Conservation (phyloP, 495 filamentous ascomycete genomes). For the Tuber aestivum region DNA sequence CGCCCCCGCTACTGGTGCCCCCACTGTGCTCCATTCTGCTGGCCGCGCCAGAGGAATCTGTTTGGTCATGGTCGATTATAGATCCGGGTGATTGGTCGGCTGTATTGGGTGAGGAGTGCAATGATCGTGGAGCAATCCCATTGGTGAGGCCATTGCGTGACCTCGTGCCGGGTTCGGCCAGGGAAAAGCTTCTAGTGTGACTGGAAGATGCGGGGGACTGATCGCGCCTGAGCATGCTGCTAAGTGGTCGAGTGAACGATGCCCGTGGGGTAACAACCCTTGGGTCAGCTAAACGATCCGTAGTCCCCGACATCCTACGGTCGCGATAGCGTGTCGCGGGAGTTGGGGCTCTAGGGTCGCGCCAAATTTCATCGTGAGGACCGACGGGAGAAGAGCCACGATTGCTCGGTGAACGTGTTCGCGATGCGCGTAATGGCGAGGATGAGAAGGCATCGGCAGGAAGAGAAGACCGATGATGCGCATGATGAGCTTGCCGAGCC, state of each 20-base stretch:
- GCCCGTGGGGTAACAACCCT: constrained; percentile 34
- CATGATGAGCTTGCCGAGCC: constrained; percentile 34
- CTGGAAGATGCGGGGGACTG: constrained; percentile 23
- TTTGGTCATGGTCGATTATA: constrained; percentile 22
- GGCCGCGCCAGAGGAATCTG: constrained; percentile 16
- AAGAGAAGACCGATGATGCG: constrained; percentile 37
- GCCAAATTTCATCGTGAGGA: constrained; percentile 22
- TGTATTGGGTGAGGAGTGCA: constrained; percentile 28
- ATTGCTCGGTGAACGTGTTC: constrained; percentile 21
- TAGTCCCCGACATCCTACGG: constrained; percentile 37
- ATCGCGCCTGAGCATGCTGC: constrained; percentile 33
- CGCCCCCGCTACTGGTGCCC: constrained; percentile 9
- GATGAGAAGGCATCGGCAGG: constrained; percentile 39
- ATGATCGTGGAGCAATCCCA: constrained; percentile 21
- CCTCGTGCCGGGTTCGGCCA: constrained; percentile 30
- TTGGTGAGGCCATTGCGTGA: constrained; percentile 22
- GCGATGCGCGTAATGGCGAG: constrained; percentile 32
- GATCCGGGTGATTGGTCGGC: constrained; percentile 11
- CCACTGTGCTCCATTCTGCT: constrained; percentile 6
- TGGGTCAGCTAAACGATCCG: constrained; percentile 21
- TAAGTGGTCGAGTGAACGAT: constrained; percentile 33
- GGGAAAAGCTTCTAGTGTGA: constrained; percentile 35
- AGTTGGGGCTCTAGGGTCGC: constrained; percentile 21
- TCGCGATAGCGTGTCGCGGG: constrained; percentile 32
- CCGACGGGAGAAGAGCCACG: constrained; percentile 22